Conservation (phyloP, 164 flowering plant species). For the Aristolochia contorta region DNA sequence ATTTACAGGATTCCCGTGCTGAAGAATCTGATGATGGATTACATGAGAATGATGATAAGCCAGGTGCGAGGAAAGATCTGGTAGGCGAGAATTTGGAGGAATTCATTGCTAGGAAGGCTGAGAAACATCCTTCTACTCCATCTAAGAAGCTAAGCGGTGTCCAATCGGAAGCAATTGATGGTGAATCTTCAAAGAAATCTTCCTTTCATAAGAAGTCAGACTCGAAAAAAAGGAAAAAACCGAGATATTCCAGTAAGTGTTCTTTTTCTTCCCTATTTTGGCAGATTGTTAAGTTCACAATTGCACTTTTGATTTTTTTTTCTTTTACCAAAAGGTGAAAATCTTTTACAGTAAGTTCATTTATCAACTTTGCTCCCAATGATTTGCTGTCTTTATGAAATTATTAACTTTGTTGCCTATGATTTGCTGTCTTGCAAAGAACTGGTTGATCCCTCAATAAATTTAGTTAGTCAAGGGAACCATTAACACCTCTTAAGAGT, state of each 20-base stretch:
- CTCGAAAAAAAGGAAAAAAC: constrained; percentile 2
- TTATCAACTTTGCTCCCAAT: no score
- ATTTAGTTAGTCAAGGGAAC: no score
- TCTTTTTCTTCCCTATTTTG: no score
- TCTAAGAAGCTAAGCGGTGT: constrained; percentile 11
- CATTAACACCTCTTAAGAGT: no score
- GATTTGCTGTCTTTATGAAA: no score
- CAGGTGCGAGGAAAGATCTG: constrained; percentile 10
- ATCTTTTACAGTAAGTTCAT: no score
- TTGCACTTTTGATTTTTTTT: no score
- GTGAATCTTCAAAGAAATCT: constrained; percentile 1
- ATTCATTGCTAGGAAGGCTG: constrained; percentile 16
- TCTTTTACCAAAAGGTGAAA: no score
- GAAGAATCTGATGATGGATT: constrained; percentile 35
- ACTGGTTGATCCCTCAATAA: no score
- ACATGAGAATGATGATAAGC: constrained; percentile 19
- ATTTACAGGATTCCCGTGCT: constrained; percentile 38
- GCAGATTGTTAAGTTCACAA: no score
- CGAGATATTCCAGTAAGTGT: constrained; percentile 2
- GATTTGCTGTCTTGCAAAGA: no score
- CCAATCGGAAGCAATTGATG: background rate
- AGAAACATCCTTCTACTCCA: constrained; percentile 17
- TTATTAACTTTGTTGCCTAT: no score
- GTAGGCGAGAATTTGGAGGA: constrained; percentile 3
- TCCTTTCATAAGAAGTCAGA: background rate